Evolutionary conservation across 2,329 filamentous ascomycete genomes (phyloP).

Genomic region (Escovopsis sp.): DNA sequence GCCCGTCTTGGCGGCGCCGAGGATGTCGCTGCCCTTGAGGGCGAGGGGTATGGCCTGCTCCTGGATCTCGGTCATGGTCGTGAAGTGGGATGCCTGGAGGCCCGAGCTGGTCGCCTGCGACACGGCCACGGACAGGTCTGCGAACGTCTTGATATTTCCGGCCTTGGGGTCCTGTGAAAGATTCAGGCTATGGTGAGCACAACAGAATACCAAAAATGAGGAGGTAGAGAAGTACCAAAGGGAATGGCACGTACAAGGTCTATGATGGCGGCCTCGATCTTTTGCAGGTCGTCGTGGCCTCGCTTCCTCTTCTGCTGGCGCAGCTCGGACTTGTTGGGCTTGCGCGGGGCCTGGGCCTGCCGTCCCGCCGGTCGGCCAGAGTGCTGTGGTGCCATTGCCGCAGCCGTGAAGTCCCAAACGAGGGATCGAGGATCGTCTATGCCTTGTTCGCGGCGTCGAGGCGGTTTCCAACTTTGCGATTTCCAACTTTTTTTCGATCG

Average conservation of each 20-base stretch:
- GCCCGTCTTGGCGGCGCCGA: conserved; percentile 90
- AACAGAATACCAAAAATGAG: background rate
- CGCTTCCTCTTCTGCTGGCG: conserved; percentile 24
- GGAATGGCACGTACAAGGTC: conserved; percentile 16
- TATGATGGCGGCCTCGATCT: conserved; percentile 18
- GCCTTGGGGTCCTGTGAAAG: conserved; percentile 41
- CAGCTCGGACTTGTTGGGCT: conserved; percentile 17
- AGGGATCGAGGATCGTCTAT: background rate
- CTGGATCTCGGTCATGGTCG: conserved; percentile 83
- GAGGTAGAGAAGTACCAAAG: no score
- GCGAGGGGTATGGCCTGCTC: conserved; percentile 75
- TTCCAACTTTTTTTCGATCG: conserved; percentile 2
- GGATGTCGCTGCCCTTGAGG: conserved; percentile 72
- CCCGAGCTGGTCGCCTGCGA: conserved; percentile 67
- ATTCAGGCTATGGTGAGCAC: background rate
- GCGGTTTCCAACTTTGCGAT: background rate
- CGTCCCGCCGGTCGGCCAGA: conserved; percentile 12
- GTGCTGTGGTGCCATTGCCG: conserved; percentile 6
- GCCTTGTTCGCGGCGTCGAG: no score
- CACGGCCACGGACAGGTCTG: conserved; percentile 56
- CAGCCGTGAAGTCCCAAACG: background rate
- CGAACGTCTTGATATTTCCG: conserved; percentile 51
- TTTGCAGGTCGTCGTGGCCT: conserved; percentile 21
- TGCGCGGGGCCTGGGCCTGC: conserved; percentile 9
- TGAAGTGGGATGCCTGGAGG: conserved; percentile 76